Base-by-base conservation (phyloP, 306 rosid genomes). In the Biancaea sappan region DNA sequence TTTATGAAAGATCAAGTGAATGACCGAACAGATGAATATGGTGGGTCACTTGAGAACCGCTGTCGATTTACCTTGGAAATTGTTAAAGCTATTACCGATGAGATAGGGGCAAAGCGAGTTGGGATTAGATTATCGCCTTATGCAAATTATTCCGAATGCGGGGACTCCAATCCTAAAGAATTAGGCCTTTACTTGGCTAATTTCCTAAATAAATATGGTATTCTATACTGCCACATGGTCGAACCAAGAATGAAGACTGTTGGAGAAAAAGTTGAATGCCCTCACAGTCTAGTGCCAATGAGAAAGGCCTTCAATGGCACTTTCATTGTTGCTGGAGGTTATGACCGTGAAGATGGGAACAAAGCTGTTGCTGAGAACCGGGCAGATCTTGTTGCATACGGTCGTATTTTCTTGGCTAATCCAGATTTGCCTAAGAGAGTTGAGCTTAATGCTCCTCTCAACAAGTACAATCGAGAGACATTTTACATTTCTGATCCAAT, bases 391-490 rank as follows among this genome's bases (percentile, higher is more conserved):
- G 44, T 34, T 2, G 66, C 66, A 12, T 60, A 3, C 34, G 66
- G 66, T 16, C 66, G 66, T 66, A 21, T 4, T 29, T 88, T 88
- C 83, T 66, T 90, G 76, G 88, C 92, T 19, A 90, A 88, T 75
- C 96, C 89, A 15, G 92, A 90, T 81, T 84, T 90, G 70, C 89
- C 96, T 0, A 90, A 79, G 75, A 80, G 96, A 82, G 88, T 82
- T 77, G 83, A 78, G 24, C 79, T 86, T 14, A 44, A 84, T 69
- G 91, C 91, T 40, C 83, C 91, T 31, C 83, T 90, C 11, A 90
- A 90, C 74, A 86, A 80, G 84, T 88, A 90, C 70, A 47, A 71
- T 0, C 25, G 89, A 18, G 72, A 69, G 2, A 90, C 91, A 6
- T 88, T 90, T 56, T 87, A 86, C 59, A 14, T 0, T 21, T 6